These are phyloP conservation scores for Fraxinus quadrangulata DNA, from an alignment of 257 asterid genomes.

Conservation along the genomic window DNA sequence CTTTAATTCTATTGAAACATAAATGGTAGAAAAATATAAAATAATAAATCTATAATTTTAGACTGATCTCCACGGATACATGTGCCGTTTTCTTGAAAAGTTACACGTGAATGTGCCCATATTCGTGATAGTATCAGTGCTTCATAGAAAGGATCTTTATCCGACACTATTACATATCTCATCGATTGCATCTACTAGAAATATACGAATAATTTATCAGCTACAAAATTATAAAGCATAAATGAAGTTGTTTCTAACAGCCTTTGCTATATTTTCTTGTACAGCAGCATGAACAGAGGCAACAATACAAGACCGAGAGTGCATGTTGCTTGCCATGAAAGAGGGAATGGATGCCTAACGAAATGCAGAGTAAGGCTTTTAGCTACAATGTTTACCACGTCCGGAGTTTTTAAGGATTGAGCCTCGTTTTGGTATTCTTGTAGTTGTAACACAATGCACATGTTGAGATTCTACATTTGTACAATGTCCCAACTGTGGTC, in stretches of 20 bases:
- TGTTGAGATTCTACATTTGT: too few relatives aligned
- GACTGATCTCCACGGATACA: not conserved
- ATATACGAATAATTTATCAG: not conserved
- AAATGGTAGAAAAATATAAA: too few relatives aligned
- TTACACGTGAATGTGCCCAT: not conserved
- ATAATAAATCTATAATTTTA: too few relatives aligned
- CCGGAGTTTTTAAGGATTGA: not conserved
- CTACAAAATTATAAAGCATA: not conserved
- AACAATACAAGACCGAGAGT: not conserved
- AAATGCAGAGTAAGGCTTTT: not conserved
- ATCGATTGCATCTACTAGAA: not conserved
- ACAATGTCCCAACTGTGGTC: too few relatives aligned
- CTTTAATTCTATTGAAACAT: not conserved
- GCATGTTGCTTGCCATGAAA: slow-evolving; percentile 22
- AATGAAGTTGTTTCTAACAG: slow-evolving; percentile 10
- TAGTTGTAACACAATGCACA: not conserved
- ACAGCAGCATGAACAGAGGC: not conserved
- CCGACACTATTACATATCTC: not conserved
- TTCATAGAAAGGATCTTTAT: not conserved
- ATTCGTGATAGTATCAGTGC: not conserved
- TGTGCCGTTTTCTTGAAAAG: not conserved
- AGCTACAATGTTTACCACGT: not conserved
- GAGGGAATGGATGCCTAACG: slow-evolving; percentile 1
- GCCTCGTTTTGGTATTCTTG: not conserved
- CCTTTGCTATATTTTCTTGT: not conserved